Base-by-base conservation (phyloP, 1,284 basidiomycete genomes). In the Trametes sp. region DNA sequence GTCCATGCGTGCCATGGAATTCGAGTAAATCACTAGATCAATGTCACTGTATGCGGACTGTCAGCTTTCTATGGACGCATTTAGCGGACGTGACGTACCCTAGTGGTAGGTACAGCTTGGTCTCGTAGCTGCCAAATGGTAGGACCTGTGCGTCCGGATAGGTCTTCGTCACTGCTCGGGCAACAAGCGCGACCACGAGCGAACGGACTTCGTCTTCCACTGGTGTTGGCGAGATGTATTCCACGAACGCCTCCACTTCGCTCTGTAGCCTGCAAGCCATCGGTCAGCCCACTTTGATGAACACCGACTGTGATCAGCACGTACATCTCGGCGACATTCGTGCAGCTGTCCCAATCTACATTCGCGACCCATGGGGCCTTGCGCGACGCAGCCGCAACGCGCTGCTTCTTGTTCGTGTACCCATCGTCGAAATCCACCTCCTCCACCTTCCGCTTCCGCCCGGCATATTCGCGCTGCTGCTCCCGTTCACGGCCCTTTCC, bases 71-170 rank as follows among this genome's bases (percentile, higher is more conserved):
- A n/a, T 36, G 36, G 26, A 53, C 14, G 10, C 10, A 9, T 35
- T 21, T 57, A 5, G 23, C 9, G 11, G 0, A 10, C 7, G 26
- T 11, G 19, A 42, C 90, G 72, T 74, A 96, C 95, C 96, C 97
- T 65, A 87, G 83, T 1, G 97, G 97, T 14, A 99, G 84, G 76
- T 99, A 99, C 28, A 99, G 81, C 72, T 95, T 94, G 11, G 97
- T 99, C 73, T 93, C 91, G 74, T 93, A 98, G 71, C 93, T 95
- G 19, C 97, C 97, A 75, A 99, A 99, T 0, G 96, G 91, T 58
- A 87, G 78, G 6, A 98, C 90, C 42, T 86, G 78, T 10, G 96
- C 95, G 69, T 97, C 94, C 0, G 88, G 85, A 80, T 94, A 98
- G 26, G 81, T 76, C 23, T 78, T 74, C 16, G 78, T 80, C 51